Percentiles rank a stretch among this genome's conserved stretches.
Evolutionary conservation across 257 asterid species (phyloP).

Genomic region (Phtheirospermum japonicum): DNA sequence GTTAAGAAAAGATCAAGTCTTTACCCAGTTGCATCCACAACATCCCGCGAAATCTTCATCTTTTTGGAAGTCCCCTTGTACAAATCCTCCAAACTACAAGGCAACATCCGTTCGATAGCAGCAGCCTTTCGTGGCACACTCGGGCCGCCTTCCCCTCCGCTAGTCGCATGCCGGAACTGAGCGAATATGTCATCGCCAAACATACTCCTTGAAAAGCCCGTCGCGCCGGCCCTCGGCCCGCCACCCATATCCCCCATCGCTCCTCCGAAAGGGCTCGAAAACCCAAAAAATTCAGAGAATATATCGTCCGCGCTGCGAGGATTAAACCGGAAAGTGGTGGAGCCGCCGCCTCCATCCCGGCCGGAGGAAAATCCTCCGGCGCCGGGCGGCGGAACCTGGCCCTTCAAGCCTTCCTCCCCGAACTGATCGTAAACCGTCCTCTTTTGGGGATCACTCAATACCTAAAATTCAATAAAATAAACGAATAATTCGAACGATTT

Average conservation of each 20-base stretch:
- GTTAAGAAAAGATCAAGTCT: constrained; percentile 6
- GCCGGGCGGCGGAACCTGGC: constrained; percentile 59
- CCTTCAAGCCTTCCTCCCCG: constrained; percentile 69
- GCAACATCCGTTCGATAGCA: constrained; percentile 40
- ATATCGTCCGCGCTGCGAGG: constrained; percentile 56
- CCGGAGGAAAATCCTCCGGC: constrained; percentile 40
- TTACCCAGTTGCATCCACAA: constrained; percentile 56
- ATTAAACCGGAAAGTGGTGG: constrained; percentile 41
- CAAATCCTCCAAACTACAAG: constrained; percentile 57
- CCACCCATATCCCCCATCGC: constrained; percentile 41
- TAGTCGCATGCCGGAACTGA: constrained; percentile 39
- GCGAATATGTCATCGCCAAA: constrained; percentile 47
- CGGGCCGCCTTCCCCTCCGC: constrained; percentile 42
- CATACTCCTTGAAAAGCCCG: constrained; percentile 40
- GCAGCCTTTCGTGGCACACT: constrained; percentile 38
- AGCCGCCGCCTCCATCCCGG: constrained; percentile 40
- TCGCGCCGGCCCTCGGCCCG: constrained; percentile 35
- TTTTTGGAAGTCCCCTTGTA: constrained; percentile 55
- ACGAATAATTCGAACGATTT: constrained; percentile 16
- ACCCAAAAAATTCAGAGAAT: constrained; percentile 47
- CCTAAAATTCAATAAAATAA: constrained; percentile 32
- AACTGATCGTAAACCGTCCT: constrained; percentile 52
- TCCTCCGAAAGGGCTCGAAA: constrained; percentile 47
- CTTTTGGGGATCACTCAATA: constrained; percentile 64
- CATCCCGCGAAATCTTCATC: constrained; percentile 68